A percentile compares a stretch with the other conserved stretches of the same genome.
Evolutionary conservation across 495 filamentous ascomycete species (phyloP).

Genomic region (Copromyces sp.): DNA sequence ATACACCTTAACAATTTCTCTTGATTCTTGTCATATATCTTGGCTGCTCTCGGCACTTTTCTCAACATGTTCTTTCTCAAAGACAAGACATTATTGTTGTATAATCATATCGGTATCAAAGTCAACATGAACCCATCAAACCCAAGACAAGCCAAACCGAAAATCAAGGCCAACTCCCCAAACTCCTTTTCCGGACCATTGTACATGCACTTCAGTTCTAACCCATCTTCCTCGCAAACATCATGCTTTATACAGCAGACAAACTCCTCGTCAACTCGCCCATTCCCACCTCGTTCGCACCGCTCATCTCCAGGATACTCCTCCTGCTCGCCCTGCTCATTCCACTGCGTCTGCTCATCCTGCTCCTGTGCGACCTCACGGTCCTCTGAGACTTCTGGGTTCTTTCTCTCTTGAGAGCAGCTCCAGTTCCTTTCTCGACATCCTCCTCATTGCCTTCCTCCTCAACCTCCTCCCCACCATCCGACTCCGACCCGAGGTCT

Average conservation of each 20-base stretch:
- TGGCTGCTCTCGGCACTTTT: neutral
- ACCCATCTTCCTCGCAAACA: neutral
- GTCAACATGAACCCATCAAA: neutral
- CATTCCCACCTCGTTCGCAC: neutral
- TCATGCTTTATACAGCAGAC: constrained; percentile 4
- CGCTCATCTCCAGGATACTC: neutral
- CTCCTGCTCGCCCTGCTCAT: neutral
- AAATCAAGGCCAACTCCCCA: neutral
- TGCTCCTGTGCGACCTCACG: neutral
- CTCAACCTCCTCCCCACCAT: neutral
- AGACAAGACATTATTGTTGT: neutral
- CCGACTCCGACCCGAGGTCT: constrained; percentile 1
- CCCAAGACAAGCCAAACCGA: neutral
- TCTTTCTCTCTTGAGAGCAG: neutral
- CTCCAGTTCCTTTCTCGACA: neutral
- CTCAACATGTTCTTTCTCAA: neutral
- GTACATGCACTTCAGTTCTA: neutral
- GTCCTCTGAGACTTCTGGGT: neutral
- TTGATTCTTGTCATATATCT: neutral
- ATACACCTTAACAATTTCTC: neutral
- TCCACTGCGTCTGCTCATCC: neutral
- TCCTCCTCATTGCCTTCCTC: neutral
- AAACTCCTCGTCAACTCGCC: constrained; percentile 8
- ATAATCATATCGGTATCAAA: neutral
- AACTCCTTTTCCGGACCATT: neutral